These are phyloP conservation scores for Gastrolobium villosum DNA, from an alignment of 306 rosid genomes.

Conservation along the genomic window DNA sequence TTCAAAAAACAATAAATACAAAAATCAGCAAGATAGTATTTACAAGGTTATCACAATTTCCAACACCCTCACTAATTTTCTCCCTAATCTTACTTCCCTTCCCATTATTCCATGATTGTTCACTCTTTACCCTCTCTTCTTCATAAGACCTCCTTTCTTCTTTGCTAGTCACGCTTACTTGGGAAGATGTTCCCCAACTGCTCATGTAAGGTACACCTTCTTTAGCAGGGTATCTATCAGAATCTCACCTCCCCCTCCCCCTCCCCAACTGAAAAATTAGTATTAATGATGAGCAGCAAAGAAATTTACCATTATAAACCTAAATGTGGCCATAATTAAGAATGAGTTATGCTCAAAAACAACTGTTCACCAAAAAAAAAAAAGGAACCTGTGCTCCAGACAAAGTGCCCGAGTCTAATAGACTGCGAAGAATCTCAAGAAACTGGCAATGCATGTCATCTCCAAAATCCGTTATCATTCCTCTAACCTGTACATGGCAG, in stretches of 20 bases:
- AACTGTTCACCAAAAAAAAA: constrained; percentile 12
- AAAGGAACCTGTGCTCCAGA: constrained; percentile 85
- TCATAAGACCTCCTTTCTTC: background rate
- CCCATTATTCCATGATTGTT: background rate
- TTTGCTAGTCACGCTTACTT: background rate
- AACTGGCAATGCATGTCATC: constrained; percentile 97
- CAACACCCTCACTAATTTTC: no score
- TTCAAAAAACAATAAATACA: no score
- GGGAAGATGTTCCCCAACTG: no score
- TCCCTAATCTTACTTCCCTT: background rate
- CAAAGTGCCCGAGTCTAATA: constrained; percentile 84
- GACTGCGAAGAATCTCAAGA: constrained; percentile 93
- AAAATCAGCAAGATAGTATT: no score
- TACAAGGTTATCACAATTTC: no score
- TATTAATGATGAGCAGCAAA: background rate
- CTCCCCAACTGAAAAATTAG: background rate
- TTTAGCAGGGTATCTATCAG: background rate
- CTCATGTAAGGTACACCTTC: background rate
- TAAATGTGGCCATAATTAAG: background rate
- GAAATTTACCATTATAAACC: background rate
- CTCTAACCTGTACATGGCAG: constrained; percentile 68
- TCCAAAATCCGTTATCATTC: constrained; percentile 93
- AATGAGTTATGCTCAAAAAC: background rate
- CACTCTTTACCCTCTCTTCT: background rate
- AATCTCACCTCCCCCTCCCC: background rate